These are phyloP conservation scores for Phyllosticta paracitricarpa DNA, from an alignment of 2,329 filamentous ascomycete species.

Conservation along the genomic window DNA sequence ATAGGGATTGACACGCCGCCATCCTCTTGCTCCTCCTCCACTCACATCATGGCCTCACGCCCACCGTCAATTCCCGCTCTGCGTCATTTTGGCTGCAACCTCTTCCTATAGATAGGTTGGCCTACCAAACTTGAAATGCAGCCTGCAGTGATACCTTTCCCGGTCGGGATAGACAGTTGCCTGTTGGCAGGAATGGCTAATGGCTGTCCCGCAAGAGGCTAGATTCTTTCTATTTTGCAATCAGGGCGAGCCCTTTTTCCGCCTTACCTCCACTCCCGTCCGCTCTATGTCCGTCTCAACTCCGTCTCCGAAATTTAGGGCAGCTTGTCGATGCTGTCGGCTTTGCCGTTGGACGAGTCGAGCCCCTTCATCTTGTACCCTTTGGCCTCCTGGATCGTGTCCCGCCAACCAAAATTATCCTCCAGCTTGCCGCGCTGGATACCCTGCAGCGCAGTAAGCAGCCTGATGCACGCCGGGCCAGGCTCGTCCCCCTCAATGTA, in stretches of 20 bases:
- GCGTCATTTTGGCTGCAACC: background rate
- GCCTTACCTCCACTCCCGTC: background rate
- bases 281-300: background rate
- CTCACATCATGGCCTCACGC: background rate
- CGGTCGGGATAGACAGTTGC: background rate
- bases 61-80: background rate
- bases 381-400: conserved; percentile 32
- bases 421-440: conserved; percentile 74
- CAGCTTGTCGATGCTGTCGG: conserved; percentile 25
- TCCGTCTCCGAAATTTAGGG: conserved; percentile 15
- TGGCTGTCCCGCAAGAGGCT: background rate
- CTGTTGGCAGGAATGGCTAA: too few relatives aligned
- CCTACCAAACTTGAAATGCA: background rate
- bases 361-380: conserved; percentile 20
- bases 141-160: background rate
- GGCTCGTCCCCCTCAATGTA: conserved; percentile 55
- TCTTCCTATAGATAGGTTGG: background rate
- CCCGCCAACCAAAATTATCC: conserved; percentile 68
- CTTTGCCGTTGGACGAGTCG: conserved; percentile 16
- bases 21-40: background rate
- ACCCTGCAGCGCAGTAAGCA: conserved; percentile 68
- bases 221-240: background rate
- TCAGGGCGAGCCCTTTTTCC: background rate
- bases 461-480: conserved; percentile 60
- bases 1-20: background rate